Evolutionary conservation across 345 rosid species (phyloP).

Genomic region (Xanthoceras sorbifolium): DNA sequence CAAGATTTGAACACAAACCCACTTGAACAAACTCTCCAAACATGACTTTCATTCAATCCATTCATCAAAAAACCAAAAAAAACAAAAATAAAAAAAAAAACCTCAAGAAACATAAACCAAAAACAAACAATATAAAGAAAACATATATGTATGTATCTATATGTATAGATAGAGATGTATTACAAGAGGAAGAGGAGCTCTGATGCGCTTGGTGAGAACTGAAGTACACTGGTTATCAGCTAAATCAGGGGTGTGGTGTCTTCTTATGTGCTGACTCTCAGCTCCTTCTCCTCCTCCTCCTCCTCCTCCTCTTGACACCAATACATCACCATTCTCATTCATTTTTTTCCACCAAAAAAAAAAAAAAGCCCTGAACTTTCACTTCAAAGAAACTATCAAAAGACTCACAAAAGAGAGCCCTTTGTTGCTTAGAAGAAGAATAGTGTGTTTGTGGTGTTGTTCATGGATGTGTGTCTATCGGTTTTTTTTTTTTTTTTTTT

Average conservation of each 20-base stretch:
- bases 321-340: conserved; percentile 40
- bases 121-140: background rate
- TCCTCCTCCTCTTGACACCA: conserved; percentile 1
- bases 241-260: conserved; percentile 63
- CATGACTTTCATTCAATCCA: background rate
- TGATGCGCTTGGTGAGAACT: conserved; percentile 77
- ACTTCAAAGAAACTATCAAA: background rate
- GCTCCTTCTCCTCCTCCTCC: conserved; percentile 14
- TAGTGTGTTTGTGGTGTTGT: background rate
- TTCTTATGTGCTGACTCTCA: conserved; percentile 62
- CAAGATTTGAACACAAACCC: conserved; percentile 3
- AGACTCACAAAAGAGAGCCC: background rate
- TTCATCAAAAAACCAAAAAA: conserved; percentile 12
- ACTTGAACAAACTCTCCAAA: conserved; percentile 11
- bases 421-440: background rate
- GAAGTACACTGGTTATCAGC: conserved; percentile 78
- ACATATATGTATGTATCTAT: background rate
- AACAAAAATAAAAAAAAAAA: conserved; percentile 8
- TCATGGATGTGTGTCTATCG: background rate
- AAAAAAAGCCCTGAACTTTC: conserved; percentile 5
- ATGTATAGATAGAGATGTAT: conserved; percentile 18
- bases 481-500: background rate
- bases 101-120: background rate
- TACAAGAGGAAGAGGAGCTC: conserved; percentile 95
- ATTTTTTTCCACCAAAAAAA: conserved; percentile 36